Evolutionary conservation across 2,329 filamentous ascomycete genomes (phyloP), one percentile per base, ranked within the genome.

Genomic region (Thelonectria blattea): DNA sequence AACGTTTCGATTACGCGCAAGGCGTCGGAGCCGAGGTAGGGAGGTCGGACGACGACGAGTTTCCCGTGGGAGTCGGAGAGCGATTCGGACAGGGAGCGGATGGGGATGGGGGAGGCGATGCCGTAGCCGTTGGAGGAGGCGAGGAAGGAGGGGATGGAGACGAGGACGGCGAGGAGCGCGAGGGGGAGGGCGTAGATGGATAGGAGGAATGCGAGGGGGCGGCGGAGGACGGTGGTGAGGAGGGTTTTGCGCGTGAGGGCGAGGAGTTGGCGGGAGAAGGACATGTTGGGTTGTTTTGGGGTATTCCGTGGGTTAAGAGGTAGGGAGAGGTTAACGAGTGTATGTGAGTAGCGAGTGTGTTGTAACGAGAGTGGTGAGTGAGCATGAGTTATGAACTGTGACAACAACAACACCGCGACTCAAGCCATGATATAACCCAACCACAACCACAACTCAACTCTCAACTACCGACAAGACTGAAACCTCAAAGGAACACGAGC

Each of bases 81-180:
- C 10, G 65, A 62, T 22, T 66, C 59, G 27, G 57, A 55, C 17
- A 73, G 60, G 17, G 55, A 14, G 9, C 57, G 59, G 41, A 74
- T 66, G 1, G 65, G 67, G 0, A 56, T 54, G 2, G 71, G 63
- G 30, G 49, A 9, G 15, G 60, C 65, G 14, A 68, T 30, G 18
- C 68, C 67, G 52, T 59, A 66, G 1, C 34, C 48, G 37, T 62
- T 58, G 3, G 55, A 42, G 1, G 57, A 48, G 7, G 61, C 47
- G 15, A 64, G 43, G 34, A 73, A 72, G n/a, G 67, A 66, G 1
- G 68, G 68, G 41, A 74, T 72, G 32, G 66, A 68, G 3, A 68
- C 63, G n/a, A 72, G 66, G 12, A 74, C 47, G 48, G 66, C 65
- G 39, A 74, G 70, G 43, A 75, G 62, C n/a, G 68, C 56, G 27